Base-by-base conservation (phyloP, 768 basidiomycete species). In the Phlegmacium glaucopus region DNA sequence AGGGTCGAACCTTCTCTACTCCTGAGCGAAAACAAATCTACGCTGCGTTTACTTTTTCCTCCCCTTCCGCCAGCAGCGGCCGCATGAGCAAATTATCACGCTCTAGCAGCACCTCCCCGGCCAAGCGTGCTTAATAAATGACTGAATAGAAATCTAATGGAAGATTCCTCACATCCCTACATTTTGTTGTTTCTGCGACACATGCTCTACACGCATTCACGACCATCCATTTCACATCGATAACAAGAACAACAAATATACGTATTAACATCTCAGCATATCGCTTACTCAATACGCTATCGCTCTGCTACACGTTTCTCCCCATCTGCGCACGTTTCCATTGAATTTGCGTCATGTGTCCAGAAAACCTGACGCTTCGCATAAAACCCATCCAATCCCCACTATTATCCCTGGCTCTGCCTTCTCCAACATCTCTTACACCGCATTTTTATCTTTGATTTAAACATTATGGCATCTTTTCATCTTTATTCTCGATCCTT, bases 31-130 rank as follows among this genome's bases (percentile, higher is more conserved):
- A 82, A 59, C 76, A 72, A 50, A 82, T 83, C 50, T 87, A 86
- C 61, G 74, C 85, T 16, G 75, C 85, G 4, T 90, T 90, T 61
- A 90, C 87, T 3, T 90, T 90, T 68, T 77, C 82, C 12, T 83
- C 86, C 1, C 88, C 88, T 6, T 84, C 84, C 1, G 80, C 79
- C 9, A 71, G 79, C 1, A 74, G 77, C 44, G 68, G 77, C 48
- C 80, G 81, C 46, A 76, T 76, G 65, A 75, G 66, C 57, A 69
- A 74, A 60, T 63, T 66, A 16, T 70, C 64, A 28, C 66, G 68
- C 32, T 67, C 65, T 50, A 48, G 62, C 57, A 58, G 61, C 60
- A 47, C 48, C 39, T 55, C 62, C 51, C 57, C 64, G 53, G 47
- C 44, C 26, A 41, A 45, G 39, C 39, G n/a, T 18, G 39, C 39